Conservation (phyloP, 441 rosid species). For the Codiaeum variegatum region DNA sequence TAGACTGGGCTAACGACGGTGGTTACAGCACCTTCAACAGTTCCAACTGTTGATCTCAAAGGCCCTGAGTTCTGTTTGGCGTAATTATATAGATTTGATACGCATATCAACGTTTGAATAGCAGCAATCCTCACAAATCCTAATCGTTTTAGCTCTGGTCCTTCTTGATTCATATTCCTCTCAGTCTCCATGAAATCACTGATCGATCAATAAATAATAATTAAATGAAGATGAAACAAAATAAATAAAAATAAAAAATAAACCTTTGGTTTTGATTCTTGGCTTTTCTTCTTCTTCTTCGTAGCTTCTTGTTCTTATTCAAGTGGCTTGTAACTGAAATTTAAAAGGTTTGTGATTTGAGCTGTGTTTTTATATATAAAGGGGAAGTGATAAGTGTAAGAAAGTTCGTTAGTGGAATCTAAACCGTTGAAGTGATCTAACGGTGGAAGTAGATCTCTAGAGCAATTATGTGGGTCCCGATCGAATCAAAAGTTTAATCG, state of each 20-base stretch:
- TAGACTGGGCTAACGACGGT: conserved; percentile 67
- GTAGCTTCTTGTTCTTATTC: background rate
- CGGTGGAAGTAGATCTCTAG: conserved; percentile 28
- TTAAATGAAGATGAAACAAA: background rate
- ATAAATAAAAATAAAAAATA: background rate
- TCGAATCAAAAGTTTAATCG: background rate
- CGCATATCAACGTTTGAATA: conserved; percentile 40
- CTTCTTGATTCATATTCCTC: conserved; percentile 23
- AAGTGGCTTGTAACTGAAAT: conserved; percentile 2
- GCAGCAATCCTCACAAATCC: conserved; percentile 59
- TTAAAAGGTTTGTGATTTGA: background rate
- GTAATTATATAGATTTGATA: conserved; percentile 59
- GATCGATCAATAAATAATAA: background rate
- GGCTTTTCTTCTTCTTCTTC: background rate
- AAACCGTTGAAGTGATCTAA: conserved; percentile 32
- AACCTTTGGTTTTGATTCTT: background rate
- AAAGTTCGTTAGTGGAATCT: background rate
- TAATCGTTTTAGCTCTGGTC: conserved; percentile 53
- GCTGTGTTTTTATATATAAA: background rate
- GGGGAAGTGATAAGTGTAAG: background rate
- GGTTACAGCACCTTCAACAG: conserved; percentile 63
- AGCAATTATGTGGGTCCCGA: conserved; percentile 1
- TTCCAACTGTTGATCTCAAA: conserved; percentile 55
- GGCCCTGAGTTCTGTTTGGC: conserved; percentile 82
- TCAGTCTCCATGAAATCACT: conserved; percentile 39